Conservation (phyloP, 2,329 filamentous ascomycete genomes). For the Neophaeococcomyces aloes region DNA sequence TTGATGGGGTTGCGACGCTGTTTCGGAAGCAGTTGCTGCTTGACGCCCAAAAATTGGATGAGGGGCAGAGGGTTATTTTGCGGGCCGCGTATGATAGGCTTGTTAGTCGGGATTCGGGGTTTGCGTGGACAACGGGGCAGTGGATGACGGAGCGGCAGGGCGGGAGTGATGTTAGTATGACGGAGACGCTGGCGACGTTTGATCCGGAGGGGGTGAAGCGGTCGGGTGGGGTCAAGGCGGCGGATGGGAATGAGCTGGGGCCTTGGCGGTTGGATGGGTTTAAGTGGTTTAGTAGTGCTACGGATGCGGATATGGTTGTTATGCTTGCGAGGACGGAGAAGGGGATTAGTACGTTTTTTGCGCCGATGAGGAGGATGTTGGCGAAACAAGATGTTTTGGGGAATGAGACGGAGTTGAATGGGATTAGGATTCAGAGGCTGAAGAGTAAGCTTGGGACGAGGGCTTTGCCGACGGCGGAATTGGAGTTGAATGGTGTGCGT, state of each 20-base stretch:
- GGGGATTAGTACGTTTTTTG: slow-evolving; percentile 51
- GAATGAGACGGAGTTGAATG: slow-evolving; percentile 41
- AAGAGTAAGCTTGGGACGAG: slow-evolving; percentile 60
- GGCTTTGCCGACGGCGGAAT: slow-evolving; percentile 60
- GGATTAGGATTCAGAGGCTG: slow-evolving; percentile 52
- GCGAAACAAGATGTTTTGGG: slow-evolving; percentile 7
- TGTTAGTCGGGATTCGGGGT: slow-evolving; percentile 20
- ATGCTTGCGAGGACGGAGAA: slow-evolving; percentile 49
- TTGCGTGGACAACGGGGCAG: slow-evolving; percentile 29
- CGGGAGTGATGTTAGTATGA: slow-evolving; percentile 28
- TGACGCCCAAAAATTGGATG: slow-evolving; percentile 22
- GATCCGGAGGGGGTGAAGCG: slow-evolving; percentile 11
- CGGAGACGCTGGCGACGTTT: slow-evolving; percentile 26
- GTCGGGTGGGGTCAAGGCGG: slow-evolving; percentile 22
- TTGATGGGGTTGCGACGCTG: slow-evolving; percentile 30
- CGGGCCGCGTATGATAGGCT: slow-evolving; percentile 22
- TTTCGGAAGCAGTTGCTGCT: slow-evolving; percentile 21
- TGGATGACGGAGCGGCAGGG: slow-evolving; percentile 32
- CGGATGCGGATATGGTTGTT: slow-evolving; percentile 54
- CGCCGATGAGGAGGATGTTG: slow-evolving; percentile 45
- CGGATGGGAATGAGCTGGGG: slow-evolving; percentile 36
- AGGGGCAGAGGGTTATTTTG: slow-evolving; percentile 22
- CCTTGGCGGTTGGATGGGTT: slow-evolving; percentile 52
- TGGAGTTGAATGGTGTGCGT: slow-evolving; percentile 54
- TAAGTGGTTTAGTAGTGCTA: slow-evolving; percentile 62